phyloP scores from a whole-genome alignment of 148 eudicot genomes.

The Rhododendron simsii region DNA sequence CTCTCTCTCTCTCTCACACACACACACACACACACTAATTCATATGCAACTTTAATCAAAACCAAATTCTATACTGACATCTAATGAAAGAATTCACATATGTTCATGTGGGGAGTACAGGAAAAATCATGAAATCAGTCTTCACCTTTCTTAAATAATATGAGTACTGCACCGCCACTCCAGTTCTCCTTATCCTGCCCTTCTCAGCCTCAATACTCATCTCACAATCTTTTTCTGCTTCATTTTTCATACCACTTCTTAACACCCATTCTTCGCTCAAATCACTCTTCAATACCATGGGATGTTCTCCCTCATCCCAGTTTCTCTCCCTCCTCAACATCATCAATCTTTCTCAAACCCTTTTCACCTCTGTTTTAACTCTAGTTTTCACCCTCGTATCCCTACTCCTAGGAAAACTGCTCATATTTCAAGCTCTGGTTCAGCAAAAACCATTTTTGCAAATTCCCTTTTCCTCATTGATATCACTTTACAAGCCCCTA shows the following conservation, averaged over 20 bases:
- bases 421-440: constrained; percentile 9
- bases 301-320: not conserved
- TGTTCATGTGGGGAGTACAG: not conserved
- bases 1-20: too few relatives aligned
- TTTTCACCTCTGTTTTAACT: not conserved
- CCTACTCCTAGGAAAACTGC: constrained; percentile 6
- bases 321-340: constrained; percentile 5
- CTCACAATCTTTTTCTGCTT: constrained; percentile 8
- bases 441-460: constrained; percentile 5
- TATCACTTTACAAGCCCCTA: constrained; percentile 1
- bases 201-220: constrained; percentile 20
- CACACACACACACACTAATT: not conserved
- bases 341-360: constrained; percentile 6
- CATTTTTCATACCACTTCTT: not conserved
- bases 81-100: constrained; percentile 9
- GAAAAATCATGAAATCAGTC: constrained; percentile 14
- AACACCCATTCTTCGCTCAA: not conserved
- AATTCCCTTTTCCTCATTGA: constrained; percentile 11
- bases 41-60: not conserved
- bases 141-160: constrained; percentile 15
- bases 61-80: not conserved
- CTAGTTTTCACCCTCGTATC: not conserved
- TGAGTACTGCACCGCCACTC: constrained; percentile 14
- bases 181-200: constrained; percentile 16
- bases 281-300: not conserved